phyloP scores from a whole-genome alignment of 2,329 filamentous ascomycete genomes.

The Ceratocystis albifundus region DNA sequence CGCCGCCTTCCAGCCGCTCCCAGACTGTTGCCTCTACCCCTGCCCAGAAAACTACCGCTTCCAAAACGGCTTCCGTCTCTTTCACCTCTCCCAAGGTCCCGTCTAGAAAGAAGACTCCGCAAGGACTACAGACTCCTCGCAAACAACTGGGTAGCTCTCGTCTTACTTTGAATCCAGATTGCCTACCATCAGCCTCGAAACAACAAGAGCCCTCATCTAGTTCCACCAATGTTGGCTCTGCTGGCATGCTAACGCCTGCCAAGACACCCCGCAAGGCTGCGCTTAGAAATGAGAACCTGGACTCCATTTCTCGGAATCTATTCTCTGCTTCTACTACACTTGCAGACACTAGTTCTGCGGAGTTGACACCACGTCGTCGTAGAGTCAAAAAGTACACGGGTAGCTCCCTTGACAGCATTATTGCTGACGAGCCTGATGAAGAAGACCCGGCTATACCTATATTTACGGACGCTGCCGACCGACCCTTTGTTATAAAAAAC shows the following conservation, averaged over 20 bases:
- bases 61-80: conserved; percentile 15
- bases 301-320: conserved; percentile 47
- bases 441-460: conserved; percentile 56
- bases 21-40: conserved; percentile 24
- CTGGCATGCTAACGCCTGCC: conserved; percentile 57
- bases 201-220: conserved; percentile 28
- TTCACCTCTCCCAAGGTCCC: conserved; percentile 27
- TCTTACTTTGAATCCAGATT: conserved; percentile 35
- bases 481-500: conserved; percentile 55
- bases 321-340: conserved; percentile 32
- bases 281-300: conserved; percentile 41
- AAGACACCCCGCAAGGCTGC: conserved; percentile 63
- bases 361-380: conserved; percentile 48
- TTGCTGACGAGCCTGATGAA: conserved; percentile 41
- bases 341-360: conserved; percentile 37
- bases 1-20: conserved; percentile 30
- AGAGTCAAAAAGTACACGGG: conserved; percentile 47
- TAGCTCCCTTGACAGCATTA: conserved; percentile 34
- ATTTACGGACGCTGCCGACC: conserved; percentile 70
- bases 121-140: conserved; percentile 34
- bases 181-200: conserved; percentile 33
- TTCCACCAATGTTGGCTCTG: conserved; percentile 38
- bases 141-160: conserved; percentile 15
- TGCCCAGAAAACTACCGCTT: not conserved
- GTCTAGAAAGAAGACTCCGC: conserved; percentile 26